Conservation (phyloP, 331 rosid species). For the Dryas integrifolia region DNA sequence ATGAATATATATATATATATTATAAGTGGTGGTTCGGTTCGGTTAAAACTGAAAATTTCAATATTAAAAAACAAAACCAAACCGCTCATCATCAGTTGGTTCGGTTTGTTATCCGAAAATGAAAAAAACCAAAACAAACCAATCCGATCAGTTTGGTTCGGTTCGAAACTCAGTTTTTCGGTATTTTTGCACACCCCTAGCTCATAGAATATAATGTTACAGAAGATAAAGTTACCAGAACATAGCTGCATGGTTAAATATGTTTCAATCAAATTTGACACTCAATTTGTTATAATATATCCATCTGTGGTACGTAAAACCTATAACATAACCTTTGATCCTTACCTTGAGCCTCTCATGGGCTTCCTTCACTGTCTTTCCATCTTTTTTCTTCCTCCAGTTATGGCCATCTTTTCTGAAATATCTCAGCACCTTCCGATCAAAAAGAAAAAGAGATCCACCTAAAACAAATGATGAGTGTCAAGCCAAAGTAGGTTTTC, state of each 20-base stretch:
- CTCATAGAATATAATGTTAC: background rate
- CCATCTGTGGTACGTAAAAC: background rate
- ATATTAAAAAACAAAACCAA: too few species aligned
- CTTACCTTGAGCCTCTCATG: slow-evolving; percentile 90
- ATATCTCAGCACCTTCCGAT: slow-evolving; percentile 86
- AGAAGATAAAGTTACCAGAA: background rate
- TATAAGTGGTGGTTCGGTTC: too few species aligned
- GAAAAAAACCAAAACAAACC: too few species aligned
- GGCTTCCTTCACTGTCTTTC: slow-evolving; percentile 88
- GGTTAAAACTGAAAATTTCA: too few species aligned
- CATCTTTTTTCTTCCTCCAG: slow-evolving; percentile 96
- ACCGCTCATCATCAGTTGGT: too few species aligned
- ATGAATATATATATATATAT: too few species aligned
- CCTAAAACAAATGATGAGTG: slow-evolving; percentile 43
- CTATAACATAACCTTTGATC: slow-evolving; percentile 4
- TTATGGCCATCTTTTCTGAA: slow-evolving; percentile 91
- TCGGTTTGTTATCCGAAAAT: too few species aligned
- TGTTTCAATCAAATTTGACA: background rate
- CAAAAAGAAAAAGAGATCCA: slow-evolving; percentile 86
- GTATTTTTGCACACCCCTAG: background rate
- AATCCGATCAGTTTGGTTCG: too few species aligned
- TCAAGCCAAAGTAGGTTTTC: slow-evolving; percentile 24
- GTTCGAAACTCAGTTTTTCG: too few species aligned
- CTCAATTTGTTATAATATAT: background rate
- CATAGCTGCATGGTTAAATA: background rate